Conservation (phyloP, 148 eudicot genomes). For the Heliosperma pusillum region DNA sequence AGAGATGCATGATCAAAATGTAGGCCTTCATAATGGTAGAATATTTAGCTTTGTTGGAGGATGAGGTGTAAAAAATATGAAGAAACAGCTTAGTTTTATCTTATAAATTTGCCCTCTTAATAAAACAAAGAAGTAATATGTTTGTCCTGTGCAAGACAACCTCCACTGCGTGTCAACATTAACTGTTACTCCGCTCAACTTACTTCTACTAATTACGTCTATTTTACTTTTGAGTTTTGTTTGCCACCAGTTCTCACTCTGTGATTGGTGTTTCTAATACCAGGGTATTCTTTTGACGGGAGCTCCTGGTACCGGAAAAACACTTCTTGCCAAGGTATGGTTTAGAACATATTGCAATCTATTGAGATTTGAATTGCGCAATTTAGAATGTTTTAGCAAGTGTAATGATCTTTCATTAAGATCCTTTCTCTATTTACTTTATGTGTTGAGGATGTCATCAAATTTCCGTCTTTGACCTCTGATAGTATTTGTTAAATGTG, state of each 20-base stretch:
- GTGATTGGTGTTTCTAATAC: conserved; percentile 20
- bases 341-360: background rate
- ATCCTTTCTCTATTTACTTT: background rate
- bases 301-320: conserved; percentile 98
- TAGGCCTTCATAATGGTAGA: background rate
- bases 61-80: background rate
- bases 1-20: background rate
- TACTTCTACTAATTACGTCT: background rate
- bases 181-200: background rate
- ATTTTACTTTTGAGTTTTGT: conserved; percentile 4
- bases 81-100: background rate
- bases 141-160: background rate
- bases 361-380: background rate
- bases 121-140: background rate
- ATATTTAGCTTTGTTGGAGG: background rate
- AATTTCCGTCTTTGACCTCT: background rate
- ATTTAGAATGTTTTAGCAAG: background rate
- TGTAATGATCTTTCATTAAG: background rate
- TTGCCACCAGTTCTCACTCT: background rate
- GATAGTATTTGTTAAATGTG: background rate
- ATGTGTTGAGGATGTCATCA: background rate
- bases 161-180: background rate
- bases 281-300: conserved; percentile 99
- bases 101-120: background rate
- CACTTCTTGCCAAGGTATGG: conserved; percentile 88